A percentile compares a stretch with the other conserved stretches of the same genome.
Conservation (phyloP, 2,329 filamentous ascomycete genomes). For the Lachnellula subtilissima region DNA sequence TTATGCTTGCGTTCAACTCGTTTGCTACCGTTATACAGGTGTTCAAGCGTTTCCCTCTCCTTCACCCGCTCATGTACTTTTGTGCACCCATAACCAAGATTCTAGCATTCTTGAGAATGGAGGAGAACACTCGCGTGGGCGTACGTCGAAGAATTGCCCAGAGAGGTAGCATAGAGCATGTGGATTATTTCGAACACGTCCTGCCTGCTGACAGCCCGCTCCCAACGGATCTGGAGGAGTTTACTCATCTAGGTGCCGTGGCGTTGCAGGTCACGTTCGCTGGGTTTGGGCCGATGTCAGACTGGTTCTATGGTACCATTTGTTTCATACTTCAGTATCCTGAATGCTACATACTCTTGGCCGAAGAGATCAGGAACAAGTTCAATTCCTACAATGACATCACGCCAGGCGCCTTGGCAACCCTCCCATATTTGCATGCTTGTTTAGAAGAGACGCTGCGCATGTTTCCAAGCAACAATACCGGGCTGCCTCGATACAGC, state of each 20-base stretch:
- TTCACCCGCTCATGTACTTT: not conserved
- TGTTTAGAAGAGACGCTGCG: not conserved
- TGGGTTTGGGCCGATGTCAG: not conserved
- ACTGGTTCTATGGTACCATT: conserved; percentile 3
- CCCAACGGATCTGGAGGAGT: conserved; percentile 1
- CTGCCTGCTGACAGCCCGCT: not conserved
- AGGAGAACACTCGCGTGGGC: not conserved
- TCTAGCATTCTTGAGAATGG: not conserved
- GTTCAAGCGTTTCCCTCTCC: not conserved
- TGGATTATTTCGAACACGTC: not conserved
- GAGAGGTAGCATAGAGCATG: not conserved
- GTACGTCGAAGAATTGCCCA: not conserved
- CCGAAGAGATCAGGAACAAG: not conserved
- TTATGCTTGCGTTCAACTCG: not conserved
- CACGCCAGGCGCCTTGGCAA: not conserved
- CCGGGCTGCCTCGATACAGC: not conserved
- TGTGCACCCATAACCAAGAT: not conserved
- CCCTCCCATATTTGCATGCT: not conserved
- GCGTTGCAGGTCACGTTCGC: conserved; percentile 1
- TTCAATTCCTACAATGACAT: not conserved
- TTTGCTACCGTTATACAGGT: not conserved
- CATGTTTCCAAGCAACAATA: not conserved
- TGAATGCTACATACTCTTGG: not conserved
- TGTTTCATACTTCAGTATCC: conserved; percentile 1
- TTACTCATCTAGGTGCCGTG: conserved; percentile 2